Conservation (phyloP, 306 rosid species). For the Bauhinia variegata region DNA sequence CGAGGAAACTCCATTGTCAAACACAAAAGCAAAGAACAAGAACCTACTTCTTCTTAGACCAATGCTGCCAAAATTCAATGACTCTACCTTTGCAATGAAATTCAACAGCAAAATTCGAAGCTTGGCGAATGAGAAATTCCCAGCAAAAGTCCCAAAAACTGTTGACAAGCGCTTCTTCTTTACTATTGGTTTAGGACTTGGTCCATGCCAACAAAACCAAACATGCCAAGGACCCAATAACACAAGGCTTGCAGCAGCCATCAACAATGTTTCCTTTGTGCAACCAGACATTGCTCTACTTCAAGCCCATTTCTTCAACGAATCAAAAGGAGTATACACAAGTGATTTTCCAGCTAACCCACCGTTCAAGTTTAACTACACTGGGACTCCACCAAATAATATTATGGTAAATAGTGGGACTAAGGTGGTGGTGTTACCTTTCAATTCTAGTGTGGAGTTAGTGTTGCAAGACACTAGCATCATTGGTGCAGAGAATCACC, state of each 20-base stretch:
- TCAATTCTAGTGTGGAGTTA: not conserved
- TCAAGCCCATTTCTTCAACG: not conserved
- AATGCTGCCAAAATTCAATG: not conserved
- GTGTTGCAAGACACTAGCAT: not conserved
- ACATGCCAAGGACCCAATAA: not conserved
- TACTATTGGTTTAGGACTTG: not conserved
- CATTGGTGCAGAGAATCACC: not conserved
- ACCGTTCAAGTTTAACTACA: not conserved
- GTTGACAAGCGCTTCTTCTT: not conserved
- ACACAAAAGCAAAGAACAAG: not conserved
- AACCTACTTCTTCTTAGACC: not conserved
- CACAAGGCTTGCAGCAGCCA: not conserved
- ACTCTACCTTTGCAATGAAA: not conserved
- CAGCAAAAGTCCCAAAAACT: not conserved
- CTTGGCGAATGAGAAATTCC: not conserved
- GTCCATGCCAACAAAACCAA: not conserved
- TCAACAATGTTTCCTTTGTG: not conserved
- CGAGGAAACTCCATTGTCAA: not conserved
- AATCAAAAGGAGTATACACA: not conserved
- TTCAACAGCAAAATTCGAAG: not conserved
- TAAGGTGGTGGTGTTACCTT: not conserved
- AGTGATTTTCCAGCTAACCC: not conserved
- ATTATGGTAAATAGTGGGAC: not conserved
- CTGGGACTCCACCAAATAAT: not conserved
- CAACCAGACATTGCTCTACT: not conserved